Percentiles rank a stretch among this genome's conserved stretches.
Evolutionary conservation across 1,284 basidiomycete genomes (phyloP).

Genomic region (Gymnopus androsaceus): DNA sequence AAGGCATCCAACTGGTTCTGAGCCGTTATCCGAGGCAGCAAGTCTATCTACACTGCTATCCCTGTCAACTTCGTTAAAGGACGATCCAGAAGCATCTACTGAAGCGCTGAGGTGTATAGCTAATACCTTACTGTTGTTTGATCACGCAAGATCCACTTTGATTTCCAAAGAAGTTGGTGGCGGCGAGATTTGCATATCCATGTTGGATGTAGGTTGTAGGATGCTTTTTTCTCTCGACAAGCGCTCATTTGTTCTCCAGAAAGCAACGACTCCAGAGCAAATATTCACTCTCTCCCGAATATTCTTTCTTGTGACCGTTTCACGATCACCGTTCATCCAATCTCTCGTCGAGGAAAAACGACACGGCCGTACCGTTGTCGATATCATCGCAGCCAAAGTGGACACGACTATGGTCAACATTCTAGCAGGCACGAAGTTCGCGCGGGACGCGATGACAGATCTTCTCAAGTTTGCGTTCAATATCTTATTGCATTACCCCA

Average conservation of each 20-base stretch:
- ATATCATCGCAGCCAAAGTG: conserved; percentile 60
- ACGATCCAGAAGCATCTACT: conserved; percentile 60
- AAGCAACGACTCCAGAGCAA: conserved; percentile 58
- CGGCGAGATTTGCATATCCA: conserved; percentile 52
- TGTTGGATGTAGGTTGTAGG: conserved; percentile 58
- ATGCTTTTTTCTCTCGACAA: conserved; percentile 3
- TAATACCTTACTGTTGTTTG: conserved; percentile 72
- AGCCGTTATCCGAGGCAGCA: conserved; percentile 53
- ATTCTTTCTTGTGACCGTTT: conserved; percentile 70
- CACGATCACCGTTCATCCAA: conserved; percentile 50
- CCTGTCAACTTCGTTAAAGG: conserved; percentile 51
- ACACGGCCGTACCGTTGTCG: conserved; percentile 54
- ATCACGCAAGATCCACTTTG: conserved; percentile 59
- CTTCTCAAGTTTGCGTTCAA: conserved; percentile 79
- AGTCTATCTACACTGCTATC: conserved; percentile 57
- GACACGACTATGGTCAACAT: conserved; percentile 52
- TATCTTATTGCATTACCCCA: conserved; percentile 69
- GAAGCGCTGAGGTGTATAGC: conserved; percentile 77
- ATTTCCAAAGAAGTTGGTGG: conserved; percentile 61
- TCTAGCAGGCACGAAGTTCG: conserved; percentile 52
- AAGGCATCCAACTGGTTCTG: conserved; percentile 69
- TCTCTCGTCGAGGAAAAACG: conserved; percentile 63
- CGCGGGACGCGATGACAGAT: conserved; percentile 73
- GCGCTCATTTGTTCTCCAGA: conserved; percentile 41
- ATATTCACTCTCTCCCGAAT: conserved; percentile 76